Base-by-base conservation (phyloP, 164 flowering plant genomes). In the Umbilicus rupestris region DNA sequence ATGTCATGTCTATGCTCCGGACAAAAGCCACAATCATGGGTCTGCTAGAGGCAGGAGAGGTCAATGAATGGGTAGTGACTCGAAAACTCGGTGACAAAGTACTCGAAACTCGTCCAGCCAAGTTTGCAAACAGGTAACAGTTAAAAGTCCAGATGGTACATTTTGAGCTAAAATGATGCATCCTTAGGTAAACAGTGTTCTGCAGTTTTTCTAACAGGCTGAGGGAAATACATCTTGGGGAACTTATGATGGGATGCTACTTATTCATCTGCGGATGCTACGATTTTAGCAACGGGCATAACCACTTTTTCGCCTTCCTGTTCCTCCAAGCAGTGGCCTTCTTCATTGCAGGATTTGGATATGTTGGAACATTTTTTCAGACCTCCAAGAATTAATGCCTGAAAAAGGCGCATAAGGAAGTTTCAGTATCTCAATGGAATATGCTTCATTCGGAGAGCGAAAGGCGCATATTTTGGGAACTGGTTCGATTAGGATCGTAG, bases 51-150 rank as follows among this genome's bases (percentile, higher is more conserved):
- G 26, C 26, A n/a, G 65, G 65, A 24, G 65, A 19, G 29, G 45
- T 63, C 5, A 33, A 63, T 12, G 45, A 63, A 37, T 63, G 65
- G 65, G 46, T 63, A 0, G 65, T 63, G 28, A 63, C 65, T 35
- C 42, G 20, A n/a, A 63, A 63, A 29, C 45, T 63, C 26, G 37
- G 15, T 41, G 45, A 22, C 29, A 63, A 10, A 37, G 33, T 33
- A 5, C 28, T 33, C 24, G 45, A 63, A 19, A 63, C 45, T 22
- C 45, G 45, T 6, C 42, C 42, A 5, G 16, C 20, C 26, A 63
- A 63, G 65, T 8, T 63, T n/a, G 65, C 65, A 63, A 41, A 29
- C 65, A 63, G 65, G 65, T 63, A 63, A 28, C 12, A n/a, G n/a
- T 1, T 19, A 28, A 26, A 55, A 12, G 29, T 55, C 60, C 31